Percentiles rank a stretch among this genome's conserved stretches.
These are phyloP conservation scores for Pythium monospermum DNA, from an alignment of 352 stramenopile genomes.

Conservation along the genomic window DNA sequence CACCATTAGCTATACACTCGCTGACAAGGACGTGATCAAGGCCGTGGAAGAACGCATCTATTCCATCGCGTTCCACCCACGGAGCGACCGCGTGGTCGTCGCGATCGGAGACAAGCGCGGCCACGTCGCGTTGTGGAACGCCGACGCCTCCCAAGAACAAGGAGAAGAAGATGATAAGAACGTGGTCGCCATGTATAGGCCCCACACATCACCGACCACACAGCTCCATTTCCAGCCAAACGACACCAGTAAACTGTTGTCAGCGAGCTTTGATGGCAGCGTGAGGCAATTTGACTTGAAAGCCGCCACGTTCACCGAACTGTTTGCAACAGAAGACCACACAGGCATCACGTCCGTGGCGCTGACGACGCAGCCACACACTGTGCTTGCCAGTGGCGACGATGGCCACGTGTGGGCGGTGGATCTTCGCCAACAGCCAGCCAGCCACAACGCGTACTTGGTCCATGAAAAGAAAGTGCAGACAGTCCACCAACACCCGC, in stretches of 20 bases:
- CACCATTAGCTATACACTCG: conserved; percentile 40
- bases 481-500: conserved; percentile 73
- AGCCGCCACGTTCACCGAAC: conserved; percentile 40
- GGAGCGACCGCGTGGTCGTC: conserved; percentile 51
- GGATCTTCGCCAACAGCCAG: conserved; percentile 36
- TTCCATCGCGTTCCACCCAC: conserved; percentile 70
- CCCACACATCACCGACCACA: conserved; percentile 57
- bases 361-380: conserved; percentile 1
- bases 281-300: conserved; percentile 66
- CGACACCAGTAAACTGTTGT: conserved; percentile 56
- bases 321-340: conserved; percentile 43
- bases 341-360: conserved; percentile 60
- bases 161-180: conserved; percentile 23
- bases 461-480: conserved; percentile 87
- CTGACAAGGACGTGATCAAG: conserved; percentile 61
- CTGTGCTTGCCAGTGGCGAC: conserved; percentile 53
- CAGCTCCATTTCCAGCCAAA: conserved; percentile 49
- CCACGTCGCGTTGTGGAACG: conserved; percentile 65
- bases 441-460: conserved; percentile 29
- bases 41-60: conserved; percentile 70
- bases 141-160: conserved; percentile 14
- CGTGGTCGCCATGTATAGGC: conserved; percentile 56
- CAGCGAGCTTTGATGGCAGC: conserved; percentile 65
- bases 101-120: conserved; percentile 72
- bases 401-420: conserved; percentile 53